Percentiles rank a stretch among this genome's conserved stretches.
Evolutionary conservation across 148 eudicot genomes (phyloP).

Genomic region (Chenopodium album): DNA sequence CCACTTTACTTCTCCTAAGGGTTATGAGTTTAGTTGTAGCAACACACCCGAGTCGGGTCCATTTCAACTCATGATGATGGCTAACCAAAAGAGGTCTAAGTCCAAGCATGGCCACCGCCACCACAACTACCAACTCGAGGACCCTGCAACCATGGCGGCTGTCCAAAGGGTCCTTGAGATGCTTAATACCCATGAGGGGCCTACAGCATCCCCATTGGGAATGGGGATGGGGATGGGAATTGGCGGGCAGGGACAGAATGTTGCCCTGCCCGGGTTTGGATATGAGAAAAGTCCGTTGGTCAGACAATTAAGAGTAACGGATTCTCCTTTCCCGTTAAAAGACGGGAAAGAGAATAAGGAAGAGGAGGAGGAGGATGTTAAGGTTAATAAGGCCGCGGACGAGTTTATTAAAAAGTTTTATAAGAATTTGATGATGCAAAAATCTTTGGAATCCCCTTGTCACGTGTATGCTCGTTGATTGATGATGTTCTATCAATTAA

Average conservation of each 20-base stretch:
- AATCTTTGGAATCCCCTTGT: slow-evolving; percentile 46
- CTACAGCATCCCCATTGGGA: slow-evolving; percentile 29
- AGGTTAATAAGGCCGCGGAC: slow-evolving; percentile 64
- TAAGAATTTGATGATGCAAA: slow-evolving; percentile 53
- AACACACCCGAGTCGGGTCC: slow-evolving; percentile 48
- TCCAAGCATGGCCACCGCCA: slow-evolving; percentile 22
- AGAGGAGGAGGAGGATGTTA: slow-evolving; percentile 35
- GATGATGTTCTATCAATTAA: neutral
- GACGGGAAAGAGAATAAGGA: slow-evolving; percentile 31
- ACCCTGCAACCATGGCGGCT: slow-evolving; percentile 27
- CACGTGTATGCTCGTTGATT: slow-evolving; percentile 32
- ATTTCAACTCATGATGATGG: slow-evolving; percentile 27
- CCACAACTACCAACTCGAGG: slow-evolving; percentile 19
- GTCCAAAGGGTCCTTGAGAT: slow-evolving; percentile 46
- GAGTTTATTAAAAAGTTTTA: slow-evolving; percentile 71
- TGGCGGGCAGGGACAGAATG: neutral
- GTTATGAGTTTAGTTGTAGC: slow-evolving; percentile 77
- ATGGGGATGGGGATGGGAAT: neutral
- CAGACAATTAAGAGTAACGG: slow-evolving; percentile 64
- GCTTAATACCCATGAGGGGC: slow-evolving; percentile 25
- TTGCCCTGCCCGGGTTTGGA: slow-evolving; percentile 46
- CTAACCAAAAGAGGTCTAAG: slow-evolving; percentile 23
- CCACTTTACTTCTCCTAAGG: slow-evolving; percentile 42
- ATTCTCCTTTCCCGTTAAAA: slow-evolving; percentile 64
- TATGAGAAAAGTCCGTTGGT: slow-evolving; percentile 36